Base-by-base conservation (phyloP, 495 filamentous ascomycete species). In the Podospora tetraspora region DNA sequence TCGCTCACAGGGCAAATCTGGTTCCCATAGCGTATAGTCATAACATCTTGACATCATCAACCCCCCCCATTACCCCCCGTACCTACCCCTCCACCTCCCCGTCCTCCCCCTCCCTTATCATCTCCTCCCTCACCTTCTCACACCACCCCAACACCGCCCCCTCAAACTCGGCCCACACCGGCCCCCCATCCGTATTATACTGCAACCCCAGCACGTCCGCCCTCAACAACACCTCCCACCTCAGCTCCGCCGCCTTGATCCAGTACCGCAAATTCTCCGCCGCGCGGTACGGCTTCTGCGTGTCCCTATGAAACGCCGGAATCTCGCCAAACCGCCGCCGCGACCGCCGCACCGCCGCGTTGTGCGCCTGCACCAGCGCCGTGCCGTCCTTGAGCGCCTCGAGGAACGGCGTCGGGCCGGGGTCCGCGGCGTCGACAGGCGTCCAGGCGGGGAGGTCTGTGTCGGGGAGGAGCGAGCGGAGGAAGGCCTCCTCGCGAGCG, bases 241-340 rank as follows among this genome's bases (percentile, higher is more conserved):
- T 87, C 62, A 98, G 84, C 79, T 98, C 92, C 7, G 93, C 92
- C 22, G 96, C 96, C 79, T 99, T 99, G 76, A 92, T 84, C 94
- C 95, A 99, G 82, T 88, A 99, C 12, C 92, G 86, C 43, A 99
- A 84, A 74, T 99, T 99, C 63, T 99, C 96, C 0, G 94, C 92
- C 64, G 88, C 87, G 64, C 95, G 90, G 75, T 99, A 99, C 0
- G 96, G 96, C 78, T 98, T 98, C 43, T 87, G 89, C 10, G 94
- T 92, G 75, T 99, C 92, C 13, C 89, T 87, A 73, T 99, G 95
- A 76, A 89, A 97, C 1, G 82, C 83, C 37, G 90, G 91, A 77
- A 99, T 98, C 64, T 92, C 90, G n/a, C 93, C 93, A 76, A 98
- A 98, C 11, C 89, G 89, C 24, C 91, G 84, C 73, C 91, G 88